phyloP scores from a whole-genome alignment of 1,284 basidiomycete species.

The Pyrrhoderma lamaoense region DNA sequence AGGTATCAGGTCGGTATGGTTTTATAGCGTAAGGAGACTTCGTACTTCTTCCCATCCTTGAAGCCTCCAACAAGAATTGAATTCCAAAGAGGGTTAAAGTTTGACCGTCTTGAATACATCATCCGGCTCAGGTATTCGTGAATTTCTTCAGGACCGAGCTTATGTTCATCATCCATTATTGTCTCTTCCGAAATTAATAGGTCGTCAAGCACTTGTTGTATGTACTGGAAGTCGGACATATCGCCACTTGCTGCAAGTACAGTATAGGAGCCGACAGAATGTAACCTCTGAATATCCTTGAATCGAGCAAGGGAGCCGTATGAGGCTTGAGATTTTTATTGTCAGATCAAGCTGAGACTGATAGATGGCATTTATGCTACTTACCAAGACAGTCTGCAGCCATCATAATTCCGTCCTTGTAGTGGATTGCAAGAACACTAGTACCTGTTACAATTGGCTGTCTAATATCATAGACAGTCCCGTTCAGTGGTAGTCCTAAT shows the following conservation, averaged over 20 bases:
- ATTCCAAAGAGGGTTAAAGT: slow-evolving; percentile 97
- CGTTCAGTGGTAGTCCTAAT: not conserved
- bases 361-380: slow-evolving; percentile 20
- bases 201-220: slow-evolving; percentile 73
- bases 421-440: slow-evolving; percentile 89
- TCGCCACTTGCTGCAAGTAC: slow-evolving; percentile 92
- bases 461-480: slow-evolving; percentile 32
- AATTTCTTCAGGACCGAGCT: slow-evolving; percentile 82
- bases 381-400: slow-evolving; percentile 96
- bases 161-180: slow-evolving; percentile 76
- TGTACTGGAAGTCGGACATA: slow-evolving; percentile 96
- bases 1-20: not conserved
- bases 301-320: slow-evolving; percentile 97
- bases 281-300: slow-evolving; percentile 89
- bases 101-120: slow-evolving; percentile 85
- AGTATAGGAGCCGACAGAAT: slow-evolving; percentile 77
- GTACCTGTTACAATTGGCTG: slow-evolving; percentile 97
- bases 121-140: slow-evolving; percentile 90
- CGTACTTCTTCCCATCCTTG: slow-evolving; percentile 69
- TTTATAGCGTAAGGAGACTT: not conserved
- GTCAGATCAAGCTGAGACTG: not conserved
- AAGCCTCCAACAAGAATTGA: slow-evolving; percentile 89
- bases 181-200: slow-evolving; percentile 76
- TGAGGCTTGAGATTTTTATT: slow-evolving; percentile 55
- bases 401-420: slow-evolving; percentile 96